Percentiles rank a stretch among this genome's conserved stretches.
These are phyloP conservation scores for Diutina siamensis DNA, from an alignment of 1,139 yeast genomes.

Conservation along the genomic window DNA sequence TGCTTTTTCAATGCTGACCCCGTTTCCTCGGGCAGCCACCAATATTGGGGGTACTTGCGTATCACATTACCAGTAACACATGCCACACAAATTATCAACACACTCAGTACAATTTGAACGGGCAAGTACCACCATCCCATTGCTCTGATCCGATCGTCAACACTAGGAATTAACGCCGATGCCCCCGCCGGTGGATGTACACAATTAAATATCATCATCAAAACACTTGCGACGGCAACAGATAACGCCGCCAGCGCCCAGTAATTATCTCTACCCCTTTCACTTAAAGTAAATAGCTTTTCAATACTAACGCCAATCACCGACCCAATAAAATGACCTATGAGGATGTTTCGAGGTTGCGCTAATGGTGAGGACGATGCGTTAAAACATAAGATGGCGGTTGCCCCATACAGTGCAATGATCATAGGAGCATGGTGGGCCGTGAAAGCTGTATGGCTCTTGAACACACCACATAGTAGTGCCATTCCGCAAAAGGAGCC, in stretches of 20 bases:
- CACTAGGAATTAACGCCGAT: slow-evolving; percentile 48
- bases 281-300: slow-evolving; percentile 38
- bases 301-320: slow-evolving; percentile 44
- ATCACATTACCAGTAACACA: slow-evolving; percentile 44
- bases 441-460: slow-evolving; percentile 31
- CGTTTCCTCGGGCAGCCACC: slow-evolving; percentile 33
- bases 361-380: slow-evolving; percentile 48
- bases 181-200: slow-evolving; percentile 75
- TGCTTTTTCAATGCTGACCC: background rate
- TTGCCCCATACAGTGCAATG: slow-evolving; percentile 56
- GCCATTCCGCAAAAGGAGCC: slow-evolving; percentile 44
- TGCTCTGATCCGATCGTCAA: slow-evolving; percentile 31
- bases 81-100: slow-evolving; percentile 42
- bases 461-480: slow-evolving; percentile 39
- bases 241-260: slow-evolving; percentile 56
- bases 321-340: slow-evolving; percentile 47
- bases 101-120: slow-evolving; percentile 39
- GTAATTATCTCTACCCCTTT: slow-evolving; percentile 29
- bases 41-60: slow-evolving; percentile 44
- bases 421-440: slow-evolving; percentile 38
- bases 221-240: slow-evolving; percentile 44
- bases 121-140: slow-evolving; percentile 68
- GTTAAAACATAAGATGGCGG: slow-evolving; percentile 53
- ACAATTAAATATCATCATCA: slow-evolving; percentile 46
- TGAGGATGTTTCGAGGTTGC: slow-evolving; percentile 50